Evolutionary conservation across 345 rosid species (phyloP).

Genomic region (Acer saccharum): DNA sequence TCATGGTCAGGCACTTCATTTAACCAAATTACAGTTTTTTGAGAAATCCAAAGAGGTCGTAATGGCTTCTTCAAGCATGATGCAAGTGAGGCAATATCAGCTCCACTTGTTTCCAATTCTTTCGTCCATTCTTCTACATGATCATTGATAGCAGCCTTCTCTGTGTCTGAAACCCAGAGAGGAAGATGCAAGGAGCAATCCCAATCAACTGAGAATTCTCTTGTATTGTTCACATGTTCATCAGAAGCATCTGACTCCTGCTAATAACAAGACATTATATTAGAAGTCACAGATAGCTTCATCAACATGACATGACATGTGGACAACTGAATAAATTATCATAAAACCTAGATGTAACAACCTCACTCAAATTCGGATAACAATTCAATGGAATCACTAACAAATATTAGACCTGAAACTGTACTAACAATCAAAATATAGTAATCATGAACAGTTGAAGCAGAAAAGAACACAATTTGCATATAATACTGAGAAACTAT

Average conservation of each 20-base stretch:
- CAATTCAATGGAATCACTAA: not conserved
- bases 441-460: not conserved
- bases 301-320: not conserved
- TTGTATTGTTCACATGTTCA: constrained; percentile 22
- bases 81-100: constrained; percentile 69
- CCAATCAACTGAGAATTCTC: constrained; percentile 45
- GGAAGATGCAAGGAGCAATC: constrained; percentile 94
- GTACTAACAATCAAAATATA: not conserved
- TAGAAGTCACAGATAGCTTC: not conserved
- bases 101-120: constrained; percentile 76
- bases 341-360: not conserved
- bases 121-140: constrained; percentile 71
- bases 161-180: constrained; percentile 81
- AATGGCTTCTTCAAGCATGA: constrained; percentile 70
- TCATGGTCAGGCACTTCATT: constrained; percentile 87
- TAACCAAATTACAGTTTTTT: constrained; percentile 83
- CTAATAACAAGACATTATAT: constrained; percentile 16
- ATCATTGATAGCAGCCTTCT: constrained; percentile 70
- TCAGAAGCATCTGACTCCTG: constrained; percentile 33
- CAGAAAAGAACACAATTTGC: not conserved
- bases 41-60: constrained; percentile 89
- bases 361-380: not conserved
- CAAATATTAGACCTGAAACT: not conserved
- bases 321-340: not conserved
- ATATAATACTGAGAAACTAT: too few species aligned